A percentile compares a stretch with the other conserved stretches of the same genome.
Conservation (phyloP, 106 monocot genomes). For the Amphibolis antarctica region DNA sequence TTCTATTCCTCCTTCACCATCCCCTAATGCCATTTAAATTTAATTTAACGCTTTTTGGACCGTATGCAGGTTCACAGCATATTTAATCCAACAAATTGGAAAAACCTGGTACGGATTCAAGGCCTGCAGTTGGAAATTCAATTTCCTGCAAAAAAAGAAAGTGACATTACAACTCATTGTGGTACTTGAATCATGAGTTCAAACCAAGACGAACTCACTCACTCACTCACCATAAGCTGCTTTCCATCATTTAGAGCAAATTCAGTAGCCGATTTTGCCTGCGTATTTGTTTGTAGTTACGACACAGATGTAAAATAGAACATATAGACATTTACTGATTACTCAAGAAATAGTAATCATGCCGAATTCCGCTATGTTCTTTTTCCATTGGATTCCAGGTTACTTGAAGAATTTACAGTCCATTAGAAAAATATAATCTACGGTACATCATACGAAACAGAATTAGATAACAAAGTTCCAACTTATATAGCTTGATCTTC, state of each 20-base stretch:
- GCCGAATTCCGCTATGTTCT: too few species aligned
- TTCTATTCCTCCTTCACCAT: conserved; percentile 95
- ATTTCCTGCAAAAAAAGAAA: conserved; percentile 51
- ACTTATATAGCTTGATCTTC: too few species aligned
- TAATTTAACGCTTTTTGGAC: neutral
- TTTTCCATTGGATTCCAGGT: too few species aligned
- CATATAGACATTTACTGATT: too few species aligned
- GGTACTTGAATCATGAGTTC: neutral
- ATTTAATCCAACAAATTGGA: neutral
- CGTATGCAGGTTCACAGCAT: neutral
- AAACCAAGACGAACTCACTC: conserved; percentile 32
- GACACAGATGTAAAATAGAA: too few species aligned
- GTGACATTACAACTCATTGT: neutral
- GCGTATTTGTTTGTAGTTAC: conserved; percentile 5
- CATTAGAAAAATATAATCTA: too few species aligned
- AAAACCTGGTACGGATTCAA: conserved; percentile 89
- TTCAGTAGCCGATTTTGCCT: conserved; percentile 73
- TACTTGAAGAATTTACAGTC: too few species aligned
- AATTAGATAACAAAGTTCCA: too few species aligned
- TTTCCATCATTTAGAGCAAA: conserved; percentile 60
- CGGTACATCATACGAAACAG: too few species aligned
- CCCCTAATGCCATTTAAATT: conserved; percentile 37
- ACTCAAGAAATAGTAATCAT: too few species aligned
- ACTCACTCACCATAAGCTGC: conserved; percentile 59
- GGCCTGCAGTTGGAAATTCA: conserved; percentile 86